A percentile compares a stretch with the other conserved stretches of the same genome.
phyloP scores from a whole-genome alignment of 352 stramenopile species.

The Aphanomyces stellatus region DNA sequence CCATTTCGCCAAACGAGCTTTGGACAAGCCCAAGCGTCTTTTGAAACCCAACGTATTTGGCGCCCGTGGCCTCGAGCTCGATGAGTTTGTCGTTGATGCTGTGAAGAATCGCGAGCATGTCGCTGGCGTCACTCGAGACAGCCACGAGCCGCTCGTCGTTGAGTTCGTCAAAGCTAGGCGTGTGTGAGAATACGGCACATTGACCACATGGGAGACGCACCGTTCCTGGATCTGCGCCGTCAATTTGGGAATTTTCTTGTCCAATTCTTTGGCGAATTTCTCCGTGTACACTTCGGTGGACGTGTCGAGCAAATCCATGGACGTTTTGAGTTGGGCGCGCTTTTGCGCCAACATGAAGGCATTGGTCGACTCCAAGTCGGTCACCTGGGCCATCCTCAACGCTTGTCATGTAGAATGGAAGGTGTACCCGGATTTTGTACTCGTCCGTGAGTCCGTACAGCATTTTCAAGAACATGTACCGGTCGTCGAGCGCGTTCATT shows the following conservation, averaged over 20 bases:
- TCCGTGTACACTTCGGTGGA: conserved; percentile 61
- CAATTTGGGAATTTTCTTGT: conserved; percentile 40
- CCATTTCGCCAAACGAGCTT: conserved; percentile 9
- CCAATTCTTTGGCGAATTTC: conserved; percentile 68
- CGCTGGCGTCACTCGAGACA: conserved; percentile 8
- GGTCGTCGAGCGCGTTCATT: conserved; percentile 43
- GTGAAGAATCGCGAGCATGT: conserved; percentile 41
- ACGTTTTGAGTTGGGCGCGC: conserved; percentile 57
- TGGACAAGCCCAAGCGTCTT: conserved; percentile 5
- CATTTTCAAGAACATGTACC: conserved; percentile 42
- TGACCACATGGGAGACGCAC: background rate
- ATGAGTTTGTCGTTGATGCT: conserved; percentile 29
- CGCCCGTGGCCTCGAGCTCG: conserved; percentile 28
- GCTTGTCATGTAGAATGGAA: background rate
- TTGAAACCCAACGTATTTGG: conserved; percentile 30
- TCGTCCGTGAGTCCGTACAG: conserved; percentile 63
- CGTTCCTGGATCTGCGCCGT: conserved; percentile 25
- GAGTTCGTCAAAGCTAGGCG: conserved; percentile 6
- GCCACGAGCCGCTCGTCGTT: background rate
- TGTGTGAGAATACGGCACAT: background rate
- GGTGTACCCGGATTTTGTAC: conserved; percentile 29
- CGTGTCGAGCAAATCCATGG: conserved; percentile 66
- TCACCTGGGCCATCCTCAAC: conserved; percentile 27
- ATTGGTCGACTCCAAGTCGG: conserved; percentile 61
- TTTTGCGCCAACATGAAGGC: conserved; percentile 68